Evolutionary conservation across 805 yeast genomes (phyloP).

Genomic region (Cyberlindnera bimundalis): DNA sequence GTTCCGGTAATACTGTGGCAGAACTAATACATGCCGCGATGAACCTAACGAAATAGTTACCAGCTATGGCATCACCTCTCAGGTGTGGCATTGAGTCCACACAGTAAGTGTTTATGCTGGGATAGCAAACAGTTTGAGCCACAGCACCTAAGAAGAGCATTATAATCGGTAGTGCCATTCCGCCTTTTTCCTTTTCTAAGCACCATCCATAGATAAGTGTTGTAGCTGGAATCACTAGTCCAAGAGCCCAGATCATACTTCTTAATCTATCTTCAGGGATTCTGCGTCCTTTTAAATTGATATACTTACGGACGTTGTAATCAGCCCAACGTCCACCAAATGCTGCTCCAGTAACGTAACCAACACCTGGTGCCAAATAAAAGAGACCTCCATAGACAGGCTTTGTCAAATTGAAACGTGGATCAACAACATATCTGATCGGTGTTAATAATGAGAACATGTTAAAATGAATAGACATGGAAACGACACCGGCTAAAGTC

Average conservation of each 20-base stretch:
- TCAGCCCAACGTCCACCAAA: slow-evolving; percentile 55
- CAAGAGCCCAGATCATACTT: slow-evolving; percentile 35
- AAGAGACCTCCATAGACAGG: slow-evolving; percentile 52
- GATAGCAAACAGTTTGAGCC: slow-evolving; percentile 50
- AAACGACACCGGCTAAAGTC: slow-evolving; percentile 40
- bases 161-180: slow-evolving; percentile 51
- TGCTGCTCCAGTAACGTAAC: slow-evolving; percentile 47
- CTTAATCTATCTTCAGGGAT: slow-evolving; percentile 52
- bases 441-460: slow-evolving; percentile 55
- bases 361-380: slow-evolving; percentile 56
- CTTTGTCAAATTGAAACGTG: slow-evolving; percentile 44
- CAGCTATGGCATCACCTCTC: slow-evolving; percentile 53
- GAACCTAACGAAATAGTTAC: slow-evolving; percentile 49
- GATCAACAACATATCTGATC: slow-evolving; percentile 52
- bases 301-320: slow-evolving; percentile 41
- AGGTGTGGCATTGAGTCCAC: slow-evolving; percentile 54
- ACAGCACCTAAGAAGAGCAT: slow-evolving; percentile 46
- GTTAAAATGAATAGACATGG: slow-evolving; percentile 41
- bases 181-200: slow-evolving; percentile 41
- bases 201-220: slow-evolving; percentile 42
- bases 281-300: slow-evolving; percentile 35
- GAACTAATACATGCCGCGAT: slow-evolving; percentile 50
- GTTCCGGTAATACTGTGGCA: slow-evolving; percentile 44
- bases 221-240: slow-evolving; percentile 41
- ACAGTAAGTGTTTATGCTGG: slow-evolving; percentile 54